Conservation (phyloP, 805 yeast genomes). For the Alloascoidea hylecoeti region DNA sequence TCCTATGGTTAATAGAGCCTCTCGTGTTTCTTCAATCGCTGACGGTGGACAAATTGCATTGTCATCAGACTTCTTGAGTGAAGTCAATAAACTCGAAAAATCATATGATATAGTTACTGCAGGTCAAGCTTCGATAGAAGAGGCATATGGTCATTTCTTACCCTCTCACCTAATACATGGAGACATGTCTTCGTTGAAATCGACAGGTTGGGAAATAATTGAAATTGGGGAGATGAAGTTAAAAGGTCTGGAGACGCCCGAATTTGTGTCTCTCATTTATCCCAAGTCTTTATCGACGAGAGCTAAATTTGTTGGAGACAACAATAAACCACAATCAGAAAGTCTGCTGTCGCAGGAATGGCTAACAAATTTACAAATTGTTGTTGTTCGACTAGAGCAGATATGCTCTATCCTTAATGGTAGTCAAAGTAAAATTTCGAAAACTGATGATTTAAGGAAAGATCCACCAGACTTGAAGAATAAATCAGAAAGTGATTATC, state of each 20-base stretch:
- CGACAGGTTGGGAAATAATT: constrained; percentile 52
- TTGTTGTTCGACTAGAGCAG: constrained; percentile 44
- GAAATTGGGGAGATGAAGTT: constrained; percentile 78
- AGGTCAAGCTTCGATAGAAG: constrained; percentile 15
- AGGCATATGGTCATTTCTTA: constrained; percentile 27
- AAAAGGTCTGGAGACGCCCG: constrained; percentile 92
- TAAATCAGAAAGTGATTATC: constrained; percentile 13
- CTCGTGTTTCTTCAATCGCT: constrained; percentile 87
- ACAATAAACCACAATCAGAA: constrained; percentile 11
- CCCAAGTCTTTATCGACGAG: constrained; percentile 55
- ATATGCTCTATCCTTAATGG: constrained; percentile 37
- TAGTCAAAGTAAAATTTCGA: constrained; percentile 15
- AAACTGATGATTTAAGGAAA: constrained; percentile 11
- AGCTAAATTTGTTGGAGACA: constrained; percentile 25
- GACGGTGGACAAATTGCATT: constrained; percentile 97
- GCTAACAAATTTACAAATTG: constrained; percentile 34
- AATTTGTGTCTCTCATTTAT: constrained; percentile 64
- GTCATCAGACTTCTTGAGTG: constrained; percentile 68
- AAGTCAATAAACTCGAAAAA: constrained; percentile 42
- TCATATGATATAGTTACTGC: constrained; percentile 26
- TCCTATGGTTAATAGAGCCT: constrained; percentile 93
- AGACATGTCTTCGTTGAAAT: constrained; percentile 51
- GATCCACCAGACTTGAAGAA: constrained; percentile 3
- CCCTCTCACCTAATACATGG: constrained; percentile 29
- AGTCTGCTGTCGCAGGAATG: constrained; percentile 20